Evolutionary conservation across 2,329 filamentous ascomycete species (phyloP).

Genomic region (Huntiella omanensis): DNA sequence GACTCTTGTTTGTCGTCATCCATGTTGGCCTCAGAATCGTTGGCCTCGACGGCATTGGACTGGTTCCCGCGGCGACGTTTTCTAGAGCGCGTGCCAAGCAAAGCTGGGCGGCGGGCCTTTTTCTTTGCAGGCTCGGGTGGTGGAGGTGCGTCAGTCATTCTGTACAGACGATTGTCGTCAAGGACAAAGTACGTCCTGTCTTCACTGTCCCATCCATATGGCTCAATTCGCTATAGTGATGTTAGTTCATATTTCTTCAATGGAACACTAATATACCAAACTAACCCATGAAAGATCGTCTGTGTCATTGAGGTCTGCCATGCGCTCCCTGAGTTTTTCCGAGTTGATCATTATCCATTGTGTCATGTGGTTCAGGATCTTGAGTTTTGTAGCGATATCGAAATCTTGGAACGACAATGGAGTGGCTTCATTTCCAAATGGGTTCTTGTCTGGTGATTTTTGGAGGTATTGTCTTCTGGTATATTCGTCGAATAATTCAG

Average conservation of each 20-base stretch:
- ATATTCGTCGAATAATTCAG: constrained; percentile 83
- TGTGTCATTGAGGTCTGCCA: constrained; percentile 61
- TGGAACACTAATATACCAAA: constrained; percentile 15
- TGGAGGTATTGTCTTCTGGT: constrained; percentile 69
- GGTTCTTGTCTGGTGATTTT: constrained; percentile 65
- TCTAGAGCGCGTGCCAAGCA: constrained; percentile 42
- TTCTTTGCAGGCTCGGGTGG: constrained; percentile 39
- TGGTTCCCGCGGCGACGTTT: constrained; percentile 37
- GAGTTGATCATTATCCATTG: constrained; percentile 77
- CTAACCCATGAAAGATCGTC: constrained; percentile 71
- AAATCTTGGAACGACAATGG: constrained; percentile 63
- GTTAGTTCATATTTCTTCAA: background rate
- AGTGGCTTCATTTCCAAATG: constrained; percentile 61
- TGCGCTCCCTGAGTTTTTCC: constrained; percentile 69
- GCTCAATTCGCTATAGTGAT: constrained; percentile 45
- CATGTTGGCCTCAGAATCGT: constrained; percentile 20
- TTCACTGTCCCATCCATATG: constrained; percentile 72
- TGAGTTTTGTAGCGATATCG: constrained; percentile 62
- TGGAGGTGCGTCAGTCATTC: constrained; percentile 55
- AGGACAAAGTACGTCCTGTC: constrained; percentile 79
- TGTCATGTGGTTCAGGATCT: constrained; percentile 71
- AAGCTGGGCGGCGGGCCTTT: constrained; percentile 10
- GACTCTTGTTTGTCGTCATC: constrained; percentile 10
- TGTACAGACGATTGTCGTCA: constrained; percentile 86
- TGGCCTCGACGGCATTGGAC: constrained; percentile 3